Evolutionary conservation across 2,329 filamentous ascomycete species (phyloP), one percentile per base, ranked within the genome.

Genomic region (Ophiostoma himal-ulmi): DNA sequence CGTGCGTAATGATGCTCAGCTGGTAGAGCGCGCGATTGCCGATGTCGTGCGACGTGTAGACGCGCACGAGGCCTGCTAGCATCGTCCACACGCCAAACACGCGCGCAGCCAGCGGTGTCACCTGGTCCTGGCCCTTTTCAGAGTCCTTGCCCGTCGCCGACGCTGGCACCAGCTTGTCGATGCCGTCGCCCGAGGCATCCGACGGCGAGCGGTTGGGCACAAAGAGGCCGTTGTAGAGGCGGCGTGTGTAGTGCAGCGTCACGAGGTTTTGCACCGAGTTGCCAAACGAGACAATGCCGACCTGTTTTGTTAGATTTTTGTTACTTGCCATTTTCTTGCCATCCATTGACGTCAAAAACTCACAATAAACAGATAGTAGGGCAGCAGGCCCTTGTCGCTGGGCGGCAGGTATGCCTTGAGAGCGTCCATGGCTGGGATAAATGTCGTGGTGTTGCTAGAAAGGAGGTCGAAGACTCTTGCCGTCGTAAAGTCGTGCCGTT

Each of bases 11-110:
- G 74, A 95, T 82, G 20, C 90, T 90, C 71, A 97, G 83, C 78
- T 95, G 86, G 79, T 96, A 97, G 70, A 94, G 83, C 64, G 86
- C 84, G 0, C 86, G 86, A 72, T 92, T 84, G 74, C 88, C 83
- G 73, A 96, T 87, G 79, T 96, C 84, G 81, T 96, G 96, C 44
- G 92, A 91, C 5, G 92, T 92, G 77, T 96, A 96, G 74, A 93
- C 82, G 69, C 94, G 88, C 64, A 96, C 85, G 68, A 96, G 82
- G 71, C 88, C 86, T 6, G 91, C 89, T 71, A 96, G 83, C 71
- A 94, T 85, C 0, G 94, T 96, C 89, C 93, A 97, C 39, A 92
- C 95, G 69, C 91, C 93, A 78, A 96, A 96, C 26, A 92, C 88
- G 73, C 92, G 89, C 36, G 89, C 89, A 13, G 89, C 89, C 39